Conservation (phyloP, 306 rosid species). For the Lathyrus sativus region DNA sequence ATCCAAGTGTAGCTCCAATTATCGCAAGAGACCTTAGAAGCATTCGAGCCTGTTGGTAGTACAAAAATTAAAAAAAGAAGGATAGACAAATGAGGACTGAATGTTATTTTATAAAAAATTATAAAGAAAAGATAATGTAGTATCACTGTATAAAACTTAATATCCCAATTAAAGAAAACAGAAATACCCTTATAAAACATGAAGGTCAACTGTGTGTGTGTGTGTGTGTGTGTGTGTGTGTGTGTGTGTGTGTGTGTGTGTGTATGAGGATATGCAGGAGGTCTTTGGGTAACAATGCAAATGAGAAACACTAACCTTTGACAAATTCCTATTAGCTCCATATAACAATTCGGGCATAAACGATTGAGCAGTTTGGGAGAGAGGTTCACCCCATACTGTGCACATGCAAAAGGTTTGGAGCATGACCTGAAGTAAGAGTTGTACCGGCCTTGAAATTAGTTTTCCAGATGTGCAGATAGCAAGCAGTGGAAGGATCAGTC, state of each 20-base stretch:
- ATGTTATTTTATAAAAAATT: constrained; percentile 7
- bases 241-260: too few species aligned
- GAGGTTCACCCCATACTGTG: constrained; percentile 98
- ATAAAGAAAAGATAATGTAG: constrained; percentile 2
- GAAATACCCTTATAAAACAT: background rate
- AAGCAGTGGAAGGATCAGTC: constrained; percentile 31
- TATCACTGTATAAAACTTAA: constrained; percentile 21
- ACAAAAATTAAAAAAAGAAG: constrained; percentile 24
- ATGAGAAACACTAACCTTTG: constrained; percentile 62
- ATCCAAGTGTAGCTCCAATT: constrained; percentile 73
- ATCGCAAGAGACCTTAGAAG: constrained; percentile 75
- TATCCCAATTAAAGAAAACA: constrained; percentile 16
- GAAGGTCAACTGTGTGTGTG: too few species aligned
- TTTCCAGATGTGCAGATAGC: constrained; percentile 19
- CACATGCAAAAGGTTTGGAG: constrained; percentile 74
- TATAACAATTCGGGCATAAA: constrained; percentile 85
- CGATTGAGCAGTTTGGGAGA: constrained; percentile 93
- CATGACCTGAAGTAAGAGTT: constrained; percentile 70
- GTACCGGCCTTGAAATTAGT: constrained; percentile 32
- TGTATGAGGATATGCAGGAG: background rate
- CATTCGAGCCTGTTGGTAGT: constrained; percentile 62
- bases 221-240: too few species aligned
- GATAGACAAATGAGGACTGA: constrained; percentile 17
- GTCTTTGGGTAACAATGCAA: constrained; percentile 20
- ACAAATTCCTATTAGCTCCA: constrained; percentile 67